Conservation (phyloP, 2,329 filamentous ascomycete genomes). For the Botryotinia narcissicola region DNA sequence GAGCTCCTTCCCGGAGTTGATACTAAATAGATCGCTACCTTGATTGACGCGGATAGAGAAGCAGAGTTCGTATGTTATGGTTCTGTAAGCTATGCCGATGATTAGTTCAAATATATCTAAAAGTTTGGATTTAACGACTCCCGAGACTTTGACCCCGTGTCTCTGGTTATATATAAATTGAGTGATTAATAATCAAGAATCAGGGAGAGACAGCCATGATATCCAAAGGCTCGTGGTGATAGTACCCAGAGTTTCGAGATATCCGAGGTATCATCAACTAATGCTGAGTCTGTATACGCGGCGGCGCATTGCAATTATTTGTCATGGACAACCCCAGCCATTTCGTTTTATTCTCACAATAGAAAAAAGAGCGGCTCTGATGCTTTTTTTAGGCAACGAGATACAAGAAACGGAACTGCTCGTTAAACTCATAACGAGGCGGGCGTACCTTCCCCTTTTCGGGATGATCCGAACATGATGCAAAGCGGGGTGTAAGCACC, state of each 20-base stretch:
- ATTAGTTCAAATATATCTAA: not conserved
- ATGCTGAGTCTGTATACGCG: not conserved
- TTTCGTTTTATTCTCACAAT: not conserved
- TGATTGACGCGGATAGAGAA: not conserved
- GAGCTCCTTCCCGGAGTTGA: not conserved
- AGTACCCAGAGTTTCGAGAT: not conserved
- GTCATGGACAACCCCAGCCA: not conserved
- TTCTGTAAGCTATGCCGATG: not conserved
- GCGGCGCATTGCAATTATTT: not conserved
- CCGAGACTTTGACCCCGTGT: not conserved
- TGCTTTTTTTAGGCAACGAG: not conserved
- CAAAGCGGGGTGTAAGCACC: not conserved
- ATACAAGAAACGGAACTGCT: not conserved
- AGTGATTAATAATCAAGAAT: not conserved
- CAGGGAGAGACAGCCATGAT: not conserved
- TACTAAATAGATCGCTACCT: not conserved
- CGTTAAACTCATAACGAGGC: not conserved
- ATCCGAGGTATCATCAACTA: not conserved
- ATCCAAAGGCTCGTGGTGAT: not conserved
- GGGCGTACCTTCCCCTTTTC: not conserved
- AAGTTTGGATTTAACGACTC: not conserved
- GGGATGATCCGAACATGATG: not conserved
- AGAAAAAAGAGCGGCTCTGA: not conserved
- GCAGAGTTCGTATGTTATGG: not conserved
- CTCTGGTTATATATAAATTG: not conserved